Evolutionary conservation across 2,329 filamentous ascomycete species (phyloP), one percentile per base, ranked within the genome.

Genomic region (Coniella lustricola): DNA sequence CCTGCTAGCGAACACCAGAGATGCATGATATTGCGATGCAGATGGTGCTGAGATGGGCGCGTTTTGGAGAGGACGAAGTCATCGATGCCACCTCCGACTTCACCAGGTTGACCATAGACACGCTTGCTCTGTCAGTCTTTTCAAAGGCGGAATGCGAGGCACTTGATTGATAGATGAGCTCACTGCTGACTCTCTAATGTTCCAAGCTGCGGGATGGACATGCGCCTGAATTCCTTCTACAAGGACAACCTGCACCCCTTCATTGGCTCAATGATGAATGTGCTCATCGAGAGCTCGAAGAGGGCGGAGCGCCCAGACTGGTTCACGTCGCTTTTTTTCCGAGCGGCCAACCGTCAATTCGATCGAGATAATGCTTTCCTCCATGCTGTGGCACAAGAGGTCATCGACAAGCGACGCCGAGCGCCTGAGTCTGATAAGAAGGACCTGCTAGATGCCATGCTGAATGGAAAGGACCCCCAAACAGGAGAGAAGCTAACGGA

Each of bases 41-140:
- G 50, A 56, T 78, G 32, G 69, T 74, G 3, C 62, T 75, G 56
- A 77, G 76, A 56, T 78, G 74, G 74, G 74, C 72, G 7, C 62
- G 75, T 20, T 34, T 33, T 34, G 40, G 40, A 32, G 44, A 38
- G 56, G 29, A 43, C 9, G 29, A 43, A 16, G 14, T 21, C 20
- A 43, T 43, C 14, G 29, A 43, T 16, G 40, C 21, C 9, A 18
- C 25, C 4, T 29, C 29, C 7, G 40, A 43, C 16, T 43, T 43
- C 21, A 43, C 40, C 16, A 43, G 29, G 29, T 31, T 43, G 5
- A 34, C 40, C 14, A 18, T 43, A 17, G 40, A 43, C 17, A 43
- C 40, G 18, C 22, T 43, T 13, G 40, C 40, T 43, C 25, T 43
- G 29, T 43, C 10, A 29, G 22, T 29, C 16, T 20, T 10, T 39